Evolutionary conservation across 345 rosid species (phyloP), one percentile per base, ranked within the genome.

Genomic region (Cardamine occulta): DNA sequence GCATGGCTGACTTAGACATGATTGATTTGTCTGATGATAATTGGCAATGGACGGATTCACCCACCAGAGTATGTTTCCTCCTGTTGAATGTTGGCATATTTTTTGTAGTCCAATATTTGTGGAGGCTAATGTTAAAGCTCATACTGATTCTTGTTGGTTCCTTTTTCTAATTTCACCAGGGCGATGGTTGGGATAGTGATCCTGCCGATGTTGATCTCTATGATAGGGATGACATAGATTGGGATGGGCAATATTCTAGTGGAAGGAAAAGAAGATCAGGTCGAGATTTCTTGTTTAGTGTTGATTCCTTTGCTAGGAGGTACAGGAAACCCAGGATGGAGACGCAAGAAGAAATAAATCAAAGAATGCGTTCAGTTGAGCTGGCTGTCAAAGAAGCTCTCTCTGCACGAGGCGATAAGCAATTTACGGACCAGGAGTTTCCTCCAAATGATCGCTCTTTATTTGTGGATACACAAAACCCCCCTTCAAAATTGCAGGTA

Each of bases 241-340:
- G 98, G 98, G 99, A 96, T 74, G 99, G 99, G 70, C 99, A 95
- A 70, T 91, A 88, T 78, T 96, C 99, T 18, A 92, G 98, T 70
- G 99, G 98, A 64, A 88, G 99, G 84, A 96, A 85, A 80, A 89
- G 91, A 82, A 85, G 97, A 79, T 81, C 88, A 40, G 96, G 87
- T 61, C 97, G 98, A 47, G 99, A 95, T 77, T 80, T 84, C 51
- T 82, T 83, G 40, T 73, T 91, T 4, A 90, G 88, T 70, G 83
- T 86, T 18, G 98, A 96, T 85, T 96, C 99, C 35, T 96, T 96
- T 81, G 77, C 97, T 21, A 84, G 98, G 84, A 93, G 88, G 83
- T 86, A 83, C 80, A 85, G 99, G 86, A 91, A 91, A 82, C 96
- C 99, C 13, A 87, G 98, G 86, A 85, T 86, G 73, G 99, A 96